Evolutionary conservation across 2,329 filamentous ascomycete species (phyloP).

Genomic region (Septoria linicola): DNA sequence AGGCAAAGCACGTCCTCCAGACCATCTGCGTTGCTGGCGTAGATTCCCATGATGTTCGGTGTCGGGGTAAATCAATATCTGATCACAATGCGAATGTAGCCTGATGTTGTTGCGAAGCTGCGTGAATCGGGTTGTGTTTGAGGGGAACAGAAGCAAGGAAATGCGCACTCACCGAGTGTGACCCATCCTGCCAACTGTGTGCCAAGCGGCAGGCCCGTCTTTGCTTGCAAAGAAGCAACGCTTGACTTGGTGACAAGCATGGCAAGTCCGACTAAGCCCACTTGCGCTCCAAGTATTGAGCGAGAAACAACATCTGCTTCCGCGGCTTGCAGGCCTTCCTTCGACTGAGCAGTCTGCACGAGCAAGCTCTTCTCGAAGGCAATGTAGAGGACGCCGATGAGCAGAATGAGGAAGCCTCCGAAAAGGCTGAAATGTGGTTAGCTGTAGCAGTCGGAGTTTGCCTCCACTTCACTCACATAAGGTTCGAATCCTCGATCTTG

Average conservation of each 20-base stretch:
- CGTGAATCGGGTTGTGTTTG: not conserved
- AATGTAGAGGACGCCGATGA: constrained; percentile 74
- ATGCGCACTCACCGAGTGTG: constrained; percentile 59
- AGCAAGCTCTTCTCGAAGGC: constrained; percentile 69
- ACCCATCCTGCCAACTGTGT: constrained; percentile 86
- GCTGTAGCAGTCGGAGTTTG: not conserved
- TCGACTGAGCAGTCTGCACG: constrained; percentile 41
- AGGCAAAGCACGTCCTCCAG: constrained; percentile 21
- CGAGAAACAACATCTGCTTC: constrained; percentile 53
- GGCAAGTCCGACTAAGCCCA: constrained; percentile 75
- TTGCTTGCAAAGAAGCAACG: constrained; percentile 79
- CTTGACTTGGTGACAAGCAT: constrained; percentile 87
- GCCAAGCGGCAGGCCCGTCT: constrained; percentile 77
- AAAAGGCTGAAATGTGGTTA: constrained; percentile 54
- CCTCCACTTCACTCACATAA: constrained; percentile 62
- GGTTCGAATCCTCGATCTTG: constrained; percentile 73
- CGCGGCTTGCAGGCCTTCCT: constrained; percentile 33
- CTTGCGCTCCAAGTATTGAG: constrained; percentile 64
- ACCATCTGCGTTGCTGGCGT: constrained; percentile 6
- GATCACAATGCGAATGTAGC: not conserved
- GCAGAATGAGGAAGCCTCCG: constrained; percentile 75
- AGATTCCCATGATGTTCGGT: constrained; percentile 17
- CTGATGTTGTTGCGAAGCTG: not conserved
- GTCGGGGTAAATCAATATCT: not conserved
- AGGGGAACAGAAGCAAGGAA: not conserved